These are phyloP conservation scores for Gnomoniopsis smithogilvyi DNA, from an alignment of 2,329 filamentous ascomycete genomes.

Conservation along the genomic window DNA sequence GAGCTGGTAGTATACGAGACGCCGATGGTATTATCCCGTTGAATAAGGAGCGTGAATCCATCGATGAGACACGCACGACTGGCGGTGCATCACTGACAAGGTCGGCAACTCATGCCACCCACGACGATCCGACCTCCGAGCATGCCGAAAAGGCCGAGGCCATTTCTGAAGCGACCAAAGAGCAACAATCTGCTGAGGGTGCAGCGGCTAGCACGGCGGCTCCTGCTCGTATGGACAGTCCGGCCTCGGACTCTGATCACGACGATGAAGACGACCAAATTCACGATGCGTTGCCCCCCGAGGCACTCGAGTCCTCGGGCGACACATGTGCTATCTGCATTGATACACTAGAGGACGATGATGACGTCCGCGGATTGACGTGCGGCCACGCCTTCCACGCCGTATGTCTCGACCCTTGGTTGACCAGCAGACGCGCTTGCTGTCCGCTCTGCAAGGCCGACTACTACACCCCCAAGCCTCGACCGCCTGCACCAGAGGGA, in stretches of 20 bases:
- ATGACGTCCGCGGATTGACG: conserved; percentile 88
- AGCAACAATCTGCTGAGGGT: conserved; percentile 11
- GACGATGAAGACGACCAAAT: conserved; percentile 80
- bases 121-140: conserved; percentile 5
- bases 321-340: conserved; percentile 97
- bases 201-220: conserved; percentile 17
- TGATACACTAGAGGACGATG: conserved; percentile 89
- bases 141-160: conserved; percentile 11
- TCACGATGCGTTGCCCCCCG: conserved; percentile 74
- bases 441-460: conserved; percentile 98
- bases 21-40: conserved; percentile 54
- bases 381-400: conserved; percentile 99
- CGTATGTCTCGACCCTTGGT: conserved; percentile 92
- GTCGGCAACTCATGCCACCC: conserved; percentile 18
- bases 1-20: conserved; percentile 70
- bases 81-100: conserved; percentile 28
- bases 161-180: neutral
- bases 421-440: conserved; percentile 90
- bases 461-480: conserved; percentile 92
- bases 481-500: conserved; percentile 48
- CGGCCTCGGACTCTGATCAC: conserved; percentile 33
- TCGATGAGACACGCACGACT: conserved; percentile 35
- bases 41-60: conserved; percentile 43
- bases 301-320: conserved; percentile 76
- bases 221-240: conserved; percentile 10